These are phyloP conservation scores for Phaeosphaeria sp. DNA, from an alignment of 2,329 filamentous ascomycete species.

Conservation along the genomic window DNA sequence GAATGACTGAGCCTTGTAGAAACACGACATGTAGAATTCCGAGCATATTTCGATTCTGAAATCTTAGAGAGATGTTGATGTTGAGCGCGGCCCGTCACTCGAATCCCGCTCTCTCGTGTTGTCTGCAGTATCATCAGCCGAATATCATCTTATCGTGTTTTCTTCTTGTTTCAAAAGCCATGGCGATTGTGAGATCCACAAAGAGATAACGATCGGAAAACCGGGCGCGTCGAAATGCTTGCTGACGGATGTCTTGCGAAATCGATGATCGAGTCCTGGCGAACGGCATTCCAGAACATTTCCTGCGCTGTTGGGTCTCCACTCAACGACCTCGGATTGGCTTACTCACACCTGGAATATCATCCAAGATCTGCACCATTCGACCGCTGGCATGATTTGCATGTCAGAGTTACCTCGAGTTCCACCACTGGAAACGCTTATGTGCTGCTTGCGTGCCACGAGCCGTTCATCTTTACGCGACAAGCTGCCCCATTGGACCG, in stretches of 20 bases:
- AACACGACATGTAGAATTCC: too few species aligned
- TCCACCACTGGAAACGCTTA: background rate
- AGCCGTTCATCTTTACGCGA: constrained; percentile 3
- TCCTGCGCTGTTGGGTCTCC: background rate
- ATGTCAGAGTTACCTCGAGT: background rate
- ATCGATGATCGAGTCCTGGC: background rate
- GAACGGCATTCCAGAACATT: background rate
- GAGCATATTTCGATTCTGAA: too few species aligned
- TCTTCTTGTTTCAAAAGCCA: background rate
- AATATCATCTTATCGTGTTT: background rate
- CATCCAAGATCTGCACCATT: background rate
- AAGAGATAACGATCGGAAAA: background rate
- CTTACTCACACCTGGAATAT: background rate
- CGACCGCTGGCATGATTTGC: background rate
- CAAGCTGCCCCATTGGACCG: constrained; percentile 5
- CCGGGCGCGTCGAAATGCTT: background rate
- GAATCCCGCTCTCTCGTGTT: background rate
- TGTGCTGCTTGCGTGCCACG: background rate
- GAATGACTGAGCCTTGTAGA: too few species aligned
- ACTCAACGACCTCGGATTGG: background rate
- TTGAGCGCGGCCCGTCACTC: background rate
- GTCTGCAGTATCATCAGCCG: background rate
- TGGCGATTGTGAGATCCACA: background rate
- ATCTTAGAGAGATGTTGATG: too few species aligned
- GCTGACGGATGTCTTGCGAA: background rate